These are phyloP conservation scores for Rhododendron griersonianum DNA, from an alignment of 148 eudicot genomes.

Conservation along the genomic window DNA sequence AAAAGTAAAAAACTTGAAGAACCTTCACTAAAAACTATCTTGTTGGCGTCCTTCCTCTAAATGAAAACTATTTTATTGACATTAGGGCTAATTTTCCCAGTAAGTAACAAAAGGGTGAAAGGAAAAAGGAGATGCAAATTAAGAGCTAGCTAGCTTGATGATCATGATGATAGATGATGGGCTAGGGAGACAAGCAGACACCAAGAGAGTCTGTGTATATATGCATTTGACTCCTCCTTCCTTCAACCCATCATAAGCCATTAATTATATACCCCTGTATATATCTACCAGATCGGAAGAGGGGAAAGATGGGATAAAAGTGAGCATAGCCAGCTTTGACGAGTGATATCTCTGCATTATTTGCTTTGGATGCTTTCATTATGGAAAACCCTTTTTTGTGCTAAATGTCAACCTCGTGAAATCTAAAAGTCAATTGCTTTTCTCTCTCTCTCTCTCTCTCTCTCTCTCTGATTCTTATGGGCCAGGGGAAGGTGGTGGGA, in stretches of 20 bases:
- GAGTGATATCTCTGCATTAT: slow-evolving; percentile 5
- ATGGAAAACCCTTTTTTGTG: slow-evolving; percentile 20
- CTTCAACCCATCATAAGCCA: slow-evolving; percentile 10
- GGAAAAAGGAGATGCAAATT: no score
- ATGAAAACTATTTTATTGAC: no score
- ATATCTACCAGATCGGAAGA: background rate
- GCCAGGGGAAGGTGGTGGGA: slow-evolving; percentile 31
- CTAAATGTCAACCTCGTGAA: slow-evolving; percentile 35
- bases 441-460: background rate
- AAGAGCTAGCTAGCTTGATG: background rate
- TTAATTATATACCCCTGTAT: background rate
- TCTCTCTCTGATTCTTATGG: slow-evolving; percentile 19
- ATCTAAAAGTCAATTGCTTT: slow-evolving; percentile 22
- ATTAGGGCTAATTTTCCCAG: no score
- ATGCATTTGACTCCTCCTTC: slow-evolving; percentile 6
- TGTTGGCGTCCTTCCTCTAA: no score
- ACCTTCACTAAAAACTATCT: no score
- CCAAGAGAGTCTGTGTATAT: slow-evolving; percentile 5
- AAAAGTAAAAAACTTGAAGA: no score
- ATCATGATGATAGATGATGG: background rate
- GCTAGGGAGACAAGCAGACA: slow-evolving; percentile 32
- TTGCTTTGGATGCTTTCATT: slow-evolving; percentile 32
- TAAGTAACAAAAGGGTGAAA: background rate
- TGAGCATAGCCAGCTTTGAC: background rate
- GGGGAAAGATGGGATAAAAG: no score